These are phyloP conservation scores for Mucor racemosus DNA, from an alignment of 371 early-diverging fungal genomes.

Conservation along the genomic window DNA sequence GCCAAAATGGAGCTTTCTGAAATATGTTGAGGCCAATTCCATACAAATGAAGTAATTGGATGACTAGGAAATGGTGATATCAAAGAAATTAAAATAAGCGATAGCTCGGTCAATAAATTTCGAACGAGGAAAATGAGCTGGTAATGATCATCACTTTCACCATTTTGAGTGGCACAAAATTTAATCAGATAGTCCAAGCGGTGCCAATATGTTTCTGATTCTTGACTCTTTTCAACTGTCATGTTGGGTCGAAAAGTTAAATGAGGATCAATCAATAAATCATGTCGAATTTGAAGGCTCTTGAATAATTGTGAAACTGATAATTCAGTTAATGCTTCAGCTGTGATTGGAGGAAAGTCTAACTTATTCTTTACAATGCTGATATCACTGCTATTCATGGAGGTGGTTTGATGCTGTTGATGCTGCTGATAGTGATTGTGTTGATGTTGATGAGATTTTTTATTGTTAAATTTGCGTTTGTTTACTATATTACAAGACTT, in stretches of 20 bases:
- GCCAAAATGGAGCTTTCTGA: constrained; percentile 17
- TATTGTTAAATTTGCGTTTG: not conserved
- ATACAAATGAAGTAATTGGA: constrained; percentile 10
- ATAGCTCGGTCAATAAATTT: constrained; percentile 21
- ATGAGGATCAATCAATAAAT: constrained; percentile 75
- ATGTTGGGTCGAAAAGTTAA: constrained; percentile 77
- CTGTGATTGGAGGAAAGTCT: constrained; percentile 37
- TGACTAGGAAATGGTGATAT: constrained; percentile 49
- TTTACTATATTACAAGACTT: not conserved
- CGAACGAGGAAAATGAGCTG: constrained; percentile 14
- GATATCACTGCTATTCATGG: not conserved
- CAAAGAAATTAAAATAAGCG: constrained; percentile 17
- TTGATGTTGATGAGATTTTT: not conserved
- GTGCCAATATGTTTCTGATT: constrained; percentile 22
- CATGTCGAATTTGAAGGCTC: constrained; percentile 78
- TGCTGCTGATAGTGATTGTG: not conserved
- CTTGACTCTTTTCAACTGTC: constrained; percentile 36
- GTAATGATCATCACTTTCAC: not conserved
- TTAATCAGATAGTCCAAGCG: constrained; percentile 18
- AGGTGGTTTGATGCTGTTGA: not conserved
- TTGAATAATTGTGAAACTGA: constrained; percentile 66
- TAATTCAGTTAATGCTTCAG: constrained; percentile 36
- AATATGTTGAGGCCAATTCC: constrained; percentile 30
- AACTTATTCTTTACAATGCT: constrained; percentile 16
- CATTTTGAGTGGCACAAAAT: not conserved